Evolutionary conservation across 2,329 filamentous ascomycete genomes (phyloP).

Genomic region (Sordariomycetes sp.): DNA sequence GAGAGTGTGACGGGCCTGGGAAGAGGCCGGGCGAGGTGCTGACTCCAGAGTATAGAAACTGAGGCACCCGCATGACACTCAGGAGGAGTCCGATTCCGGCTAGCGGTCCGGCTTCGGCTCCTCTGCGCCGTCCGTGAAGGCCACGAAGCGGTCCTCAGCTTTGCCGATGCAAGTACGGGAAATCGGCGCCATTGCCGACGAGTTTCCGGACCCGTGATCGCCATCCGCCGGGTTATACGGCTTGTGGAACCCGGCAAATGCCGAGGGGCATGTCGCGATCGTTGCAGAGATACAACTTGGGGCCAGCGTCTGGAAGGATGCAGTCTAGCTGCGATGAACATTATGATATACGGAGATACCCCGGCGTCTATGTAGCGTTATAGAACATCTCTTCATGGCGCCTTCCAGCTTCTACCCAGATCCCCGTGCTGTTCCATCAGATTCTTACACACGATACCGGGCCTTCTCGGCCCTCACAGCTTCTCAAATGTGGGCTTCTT

Average conservation of each 20-base stretch:
- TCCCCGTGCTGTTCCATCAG: neutral
- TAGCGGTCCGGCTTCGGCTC: slow-evolving; percentile 11
- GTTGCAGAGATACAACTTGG: too few relatives aligned
- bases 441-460: neutral
- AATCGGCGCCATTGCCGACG: neutral
- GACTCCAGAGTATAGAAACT: slow-evolving; percentile 26
- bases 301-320: neutral
- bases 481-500: slow-evolving; percentile 77
- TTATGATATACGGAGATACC: neutral
- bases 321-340: neutral
- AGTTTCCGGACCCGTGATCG: neutral
- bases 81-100: slow-evolving; percentile 42
- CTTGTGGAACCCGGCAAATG: neutral
- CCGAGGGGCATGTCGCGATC: neutral
- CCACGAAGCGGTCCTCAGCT: neutral
- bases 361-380: neutral
- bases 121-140: neutral
- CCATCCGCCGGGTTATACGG: neutral
- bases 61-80: slow-evolving; percentile 38
- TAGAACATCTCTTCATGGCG: neutral
- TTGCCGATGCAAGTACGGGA: neutral
- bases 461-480: slow-evolving; percentile 35
- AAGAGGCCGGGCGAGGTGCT: neutral
- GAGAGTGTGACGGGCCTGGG: slow-evolving; percentile 11
- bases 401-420: neutral